Evolutionary conservation across 768 basidiomycete genomes (phyloP), one percentile per base, ranked within the genome.

Genomic region (Gloeophyllum trabeum): DNA sequence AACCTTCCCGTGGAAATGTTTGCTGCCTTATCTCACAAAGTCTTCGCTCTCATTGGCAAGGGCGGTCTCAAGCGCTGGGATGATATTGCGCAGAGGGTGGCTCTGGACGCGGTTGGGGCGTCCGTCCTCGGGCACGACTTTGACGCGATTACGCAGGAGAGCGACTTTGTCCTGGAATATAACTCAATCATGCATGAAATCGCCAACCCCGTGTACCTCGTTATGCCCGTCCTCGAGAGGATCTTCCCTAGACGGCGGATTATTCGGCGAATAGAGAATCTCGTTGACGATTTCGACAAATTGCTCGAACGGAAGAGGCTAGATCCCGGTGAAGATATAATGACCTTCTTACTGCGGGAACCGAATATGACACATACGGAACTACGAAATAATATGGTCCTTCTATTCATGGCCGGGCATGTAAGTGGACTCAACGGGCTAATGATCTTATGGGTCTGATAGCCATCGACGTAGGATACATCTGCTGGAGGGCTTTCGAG

Each of bases 381-480:
- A 35, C 48, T 57, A 23, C 56, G 58, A 6, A 59, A 61, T 32
- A 66, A 67, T 48, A 54, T 66, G 41, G 52, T 59, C 20, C 54
- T 65, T 30, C 48, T 65, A 6, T 67, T 67, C 50, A 60, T 61
- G 19, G 64, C 62, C 5, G 66, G 66, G 1, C 65, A 67, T 44
- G n/a, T n/a, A n/a, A n/a, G n/a, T n/a, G n/a, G n/a, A n/a, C n/a
- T n/a, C n/a, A n/a, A n/a, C n/a, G n/a, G n/a, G n/a, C n/a, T n/a
- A n/a, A n/a, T n/a, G n/a, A n/a, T n/a, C n/a, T n/a, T n/a, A n/a
- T n/a, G n/a, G n/a, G n/a, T n/a, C n/a, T n/a, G n/a, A n/a, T n/a
- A n/a, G n/a, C n/a, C n/a, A n/a, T n/a, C n/a, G n/a, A n/a, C n/a
- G n/a, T n/a, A n/a, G n/a, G 63, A 65, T 42, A 67, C 64, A 2